These are phyloP conservation scores for Epichloe uncinata DNA, from an alignment of 2,329 filamentous ascomycete genomes.

Conservation along the genomic window DNA sequence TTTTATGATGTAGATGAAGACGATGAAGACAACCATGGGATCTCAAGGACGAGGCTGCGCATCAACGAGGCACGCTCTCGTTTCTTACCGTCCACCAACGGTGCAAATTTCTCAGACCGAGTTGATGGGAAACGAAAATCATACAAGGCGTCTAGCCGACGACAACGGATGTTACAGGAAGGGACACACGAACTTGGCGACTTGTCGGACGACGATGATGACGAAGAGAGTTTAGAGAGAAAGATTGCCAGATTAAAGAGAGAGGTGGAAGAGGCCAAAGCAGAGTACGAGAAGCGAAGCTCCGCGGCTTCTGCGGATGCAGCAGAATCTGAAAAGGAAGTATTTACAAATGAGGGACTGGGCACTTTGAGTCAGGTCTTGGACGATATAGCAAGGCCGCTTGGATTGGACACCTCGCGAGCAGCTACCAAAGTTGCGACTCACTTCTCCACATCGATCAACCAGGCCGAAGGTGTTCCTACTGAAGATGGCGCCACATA, in stretches of 20 bases:
- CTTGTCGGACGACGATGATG: constrained; percentile 58
- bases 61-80: constrained; percentile 66
- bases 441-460: constrained; percentile 5
- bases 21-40: constrained; percentile 46
- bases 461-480: constrained; percentile 11
- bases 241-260: constrained; percentile 72
- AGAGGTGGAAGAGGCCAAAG: constrained; percentile 65
- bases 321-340: constrained; percentile 35
- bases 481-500: constrained; percentile 35
- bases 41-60: constrained; percentile 64
- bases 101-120: constrained; percentile 82
- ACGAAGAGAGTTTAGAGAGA: constrained; percentile 61
- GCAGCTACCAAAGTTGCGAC: constrained; percentile 7
- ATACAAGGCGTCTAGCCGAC: constrained; percentile 62
- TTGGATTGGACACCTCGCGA: constrained; percentile 7
- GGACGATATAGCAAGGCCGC: constrained; percentile 43
- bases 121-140: constrained; percentile 71
- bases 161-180: constrained; percentile 48
- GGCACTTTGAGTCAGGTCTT: constrained; percentile 58
- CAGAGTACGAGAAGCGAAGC: constrained; percentile 43
- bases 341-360: constrained; percentile 24
- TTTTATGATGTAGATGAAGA: constrained; percentile 51
- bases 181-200: constrained; percentile 58
- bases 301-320: constrained; percentile 33
- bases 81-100: constrained; percentile 61